Base-by-base conservation (phyloP, 1,139 yeast genomes). In the Hanseniaspora uvarum region DNA sequence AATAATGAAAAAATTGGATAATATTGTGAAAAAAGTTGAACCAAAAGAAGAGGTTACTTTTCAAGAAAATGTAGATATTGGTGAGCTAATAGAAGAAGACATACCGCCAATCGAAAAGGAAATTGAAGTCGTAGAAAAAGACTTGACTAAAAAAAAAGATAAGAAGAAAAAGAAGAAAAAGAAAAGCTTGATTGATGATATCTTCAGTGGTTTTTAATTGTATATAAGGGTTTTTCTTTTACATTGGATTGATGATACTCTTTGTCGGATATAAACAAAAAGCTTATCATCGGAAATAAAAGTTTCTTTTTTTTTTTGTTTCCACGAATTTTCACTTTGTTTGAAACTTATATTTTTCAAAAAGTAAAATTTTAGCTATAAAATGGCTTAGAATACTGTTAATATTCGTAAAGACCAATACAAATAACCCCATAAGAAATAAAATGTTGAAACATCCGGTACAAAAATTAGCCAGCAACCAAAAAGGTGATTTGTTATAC, bases 391-490 rank as follows among this genome's bases (percentile, higher is more conserved):
- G n/a, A n/a, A n/a, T n/a, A n/a, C n/a, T n/a, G n/a, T n/a, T n/a
- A n/a, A n/a, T n/a, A n/a, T n/a, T n/a, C n/a, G n/a, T n/a, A n/a
- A n/a, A n/a, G n/a, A n/a, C n/a, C n/a, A n/a, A n/a, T 19, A 30
- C 2, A 31, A 12, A 44, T 6, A 31, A 31, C 23, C 24, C 45
- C 21, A 43, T 30, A 21, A 36, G 14, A 14, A 59, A 47, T 10
- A 44, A 46, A n/a, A 26, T 12, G 31, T 26, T 33, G 80, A 80
- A 80, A 62, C 89, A 83, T 62, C 92, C 92, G 33, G 78, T 79
- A 63, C 89, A 83, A 63, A 72, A 77, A 46, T 65, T 80, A 4
- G 63, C 74, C 8, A 62, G 76, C 19, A 75, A 71, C 60, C 62
- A 63, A 8, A 64, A 68, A 24, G 80, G 80, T 0, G 65, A 71